Base-by-base conservation (phyloP, 2,329 filamentous ascomycete genomes). In the Colletotrichum lindemuthianum region DNA sequence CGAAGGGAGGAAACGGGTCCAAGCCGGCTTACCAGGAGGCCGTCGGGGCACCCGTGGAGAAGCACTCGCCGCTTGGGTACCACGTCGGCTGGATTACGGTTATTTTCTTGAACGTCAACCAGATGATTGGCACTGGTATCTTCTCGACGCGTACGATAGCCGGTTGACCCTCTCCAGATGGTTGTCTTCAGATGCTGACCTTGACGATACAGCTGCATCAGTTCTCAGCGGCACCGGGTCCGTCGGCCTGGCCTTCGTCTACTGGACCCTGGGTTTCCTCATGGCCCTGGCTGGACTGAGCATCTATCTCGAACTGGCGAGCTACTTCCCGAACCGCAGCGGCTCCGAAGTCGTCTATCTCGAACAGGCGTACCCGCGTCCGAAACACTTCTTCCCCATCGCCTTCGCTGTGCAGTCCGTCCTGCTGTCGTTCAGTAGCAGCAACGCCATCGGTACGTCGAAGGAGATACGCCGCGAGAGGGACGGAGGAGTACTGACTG, bases 271-370 rank as follows among this genome's bases (percentile, higher is more conserved):
- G 11, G 89, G 89, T 4, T 85, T 85, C 58, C 45, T 90, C 33
- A 85, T 88, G 54, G 83, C 87, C 0, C 72, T 81, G 0, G 80
- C 84, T 2, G 83, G 83, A 1, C 79, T 90, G 2, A 76, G 81
- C 0, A 82, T 89, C 0, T 90, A 90, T 60, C 82, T 90, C 8
- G 89, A 91, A 69, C 84, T 86, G 12, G 83, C 87, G 0, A 81
- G 86, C 1, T 90, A 88, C 66, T 91, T 90, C 63, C 88, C 88
- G 0, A 90, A 85, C 70, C 84, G 88, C 9, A 89, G 86, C 2
- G 89, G 88, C 0, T 83, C 84, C 0, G 87, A 91, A 70, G 88
- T 89, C 0, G 88, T 89, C 0, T 91, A 90, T 66, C 81, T 91
- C 0, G 89, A 91, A 68, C 89, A 91, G 70, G 86, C 88, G 0